Conservation (phyloP, 1,139 yeast species). For the Scheffersomyces insectosa region DNA sequence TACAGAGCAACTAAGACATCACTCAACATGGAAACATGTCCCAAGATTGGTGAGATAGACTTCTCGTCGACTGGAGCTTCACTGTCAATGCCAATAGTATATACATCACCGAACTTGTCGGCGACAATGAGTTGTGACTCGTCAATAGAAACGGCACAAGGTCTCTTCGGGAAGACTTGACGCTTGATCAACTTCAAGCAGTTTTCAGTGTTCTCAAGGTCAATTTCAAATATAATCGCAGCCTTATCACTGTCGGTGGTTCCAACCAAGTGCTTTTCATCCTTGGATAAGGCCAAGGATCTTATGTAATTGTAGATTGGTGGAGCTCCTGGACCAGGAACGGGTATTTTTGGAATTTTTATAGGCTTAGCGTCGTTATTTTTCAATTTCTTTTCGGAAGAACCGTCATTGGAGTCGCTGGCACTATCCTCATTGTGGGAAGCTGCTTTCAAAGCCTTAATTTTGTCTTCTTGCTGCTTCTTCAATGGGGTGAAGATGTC, state of each 20-base stretch:
- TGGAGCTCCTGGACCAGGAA: constrained; percentile 70
- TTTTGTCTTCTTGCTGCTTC: constrained; percentile 48
- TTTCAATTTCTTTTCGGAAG: constrained; percentile 28
- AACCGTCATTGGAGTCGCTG: constrained; percentile 15
- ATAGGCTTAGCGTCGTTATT: constrained; percentile 22
- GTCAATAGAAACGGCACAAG: constrained; percentile 73
- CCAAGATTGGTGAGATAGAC: constrained; percentile 66
- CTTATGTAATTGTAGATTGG: constrained; percentile 66
- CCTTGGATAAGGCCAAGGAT: constrained; percentile 52
- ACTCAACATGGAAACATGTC: constrained; percentile 96
- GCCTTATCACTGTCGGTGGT: constrained; percentile 86
- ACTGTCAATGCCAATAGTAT: constrained; percentile 47
- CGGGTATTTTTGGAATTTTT: constrained; percentile 56
- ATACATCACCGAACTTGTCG: constrained; percentile 98
- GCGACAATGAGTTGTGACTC: constrained; percentile 68
- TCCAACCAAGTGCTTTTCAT: constrained; percentile 59
- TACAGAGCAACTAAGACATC: constrained; percentile 54
- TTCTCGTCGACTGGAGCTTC: constrained; percentile 38
- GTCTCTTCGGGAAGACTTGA: constrained; percentile 85
- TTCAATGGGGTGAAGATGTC: constrained; percentile 42
- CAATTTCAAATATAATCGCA: constrained; percentile 58
- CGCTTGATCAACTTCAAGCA: constrained; percentile 60
- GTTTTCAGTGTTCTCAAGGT: constrained; percentile 25
- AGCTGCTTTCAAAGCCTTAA: constrained; percentile 21
- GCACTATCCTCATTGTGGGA: constrained; percentile 20